A percentile compares a stretch with the other conserved stretches of the same genome.
Evolutionary conservation across 805 yeast species (phyloP).

Genomic region (Candida dajiaensis): DNA sequence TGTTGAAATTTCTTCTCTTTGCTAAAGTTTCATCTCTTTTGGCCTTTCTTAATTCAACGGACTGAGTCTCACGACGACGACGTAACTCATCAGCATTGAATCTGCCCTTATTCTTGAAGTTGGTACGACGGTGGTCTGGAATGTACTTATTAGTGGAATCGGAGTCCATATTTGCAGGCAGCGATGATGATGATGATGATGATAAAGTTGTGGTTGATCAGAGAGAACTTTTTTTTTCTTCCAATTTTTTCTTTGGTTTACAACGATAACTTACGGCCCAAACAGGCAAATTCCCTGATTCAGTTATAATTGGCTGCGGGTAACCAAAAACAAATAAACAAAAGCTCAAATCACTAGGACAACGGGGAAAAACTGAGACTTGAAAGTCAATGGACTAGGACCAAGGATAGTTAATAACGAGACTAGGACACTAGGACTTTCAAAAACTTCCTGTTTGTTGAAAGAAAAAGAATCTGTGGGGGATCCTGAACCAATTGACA

Average conservation of each 20-base stretch:
- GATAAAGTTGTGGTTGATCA: no score
- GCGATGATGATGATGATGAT: no score
- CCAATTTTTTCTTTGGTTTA: conserved; percentile 2
- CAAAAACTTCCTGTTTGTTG: no score
- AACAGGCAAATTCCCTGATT: conserved; percentile 14
- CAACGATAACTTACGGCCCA: conserved; percentile 2
- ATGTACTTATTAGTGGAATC: conserved; percentile 78
- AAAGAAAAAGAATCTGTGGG: no score
- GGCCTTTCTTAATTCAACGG: conserved; percentile 92
- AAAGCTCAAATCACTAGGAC: neutral
- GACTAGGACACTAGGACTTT: no score
- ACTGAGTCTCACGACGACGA: conserved; percentile 96
- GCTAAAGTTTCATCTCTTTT: conserved; percentile 93
- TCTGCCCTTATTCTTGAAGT: conserved; percentile 89
- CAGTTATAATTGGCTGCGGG: conserved; percentile 33
- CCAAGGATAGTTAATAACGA: no score
- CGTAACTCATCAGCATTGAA: conserved; percentile 94
- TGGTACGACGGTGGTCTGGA: conserved; percentile 96
- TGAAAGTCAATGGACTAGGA: neutral
- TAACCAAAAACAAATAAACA: conserved; percentile 27
- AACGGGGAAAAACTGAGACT: neutral
- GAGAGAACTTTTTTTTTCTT: conserved; percentile 3
- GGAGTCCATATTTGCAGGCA: conserved; percentile 49
- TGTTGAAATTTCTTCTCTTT: conserved; percentile 79
- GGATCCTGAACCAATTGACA: neutral